Evolutionary conservation across 768 basidiomycete genomes (phyloP), one percentile per base, ranked within the genome.

Genomic region (Multifurca ochricompacta): DNA sequence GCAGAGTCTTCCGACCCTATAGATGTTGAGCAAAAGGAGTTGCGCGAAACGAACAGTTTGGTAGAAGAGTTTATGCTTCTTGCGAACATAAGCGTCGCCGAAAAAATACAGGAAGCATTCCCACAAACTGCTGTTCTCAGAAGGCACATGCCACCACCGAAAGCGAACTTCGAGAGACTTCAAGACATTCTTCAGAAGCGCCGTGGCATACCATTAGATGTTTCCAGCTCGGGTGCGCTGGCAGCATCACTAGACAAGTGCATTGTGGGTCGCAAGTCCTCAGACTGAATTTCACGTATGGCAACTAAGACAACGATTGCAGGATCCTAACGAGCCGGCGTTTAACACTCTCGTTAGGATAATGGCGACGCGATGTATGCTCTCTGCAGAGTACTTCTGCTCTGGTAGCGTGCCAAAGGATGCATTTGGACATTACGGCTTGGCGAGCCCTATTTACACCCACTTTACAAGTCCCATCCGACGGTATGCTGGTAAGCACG

Each of bases 51-150:
- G 8, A 98, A 98, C 66, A 92, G 89, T 59, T 72, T 98, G 6
- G 96, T 98, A 2, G 96, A 99, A 69, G 96, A 98, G 68, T 97
- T 99, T 71, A 99, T 99, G 96, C 73, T 99, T 59, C 82, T 99
- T 55, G 95, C 96, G 6, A 99, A 98, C 63, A 87, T 95, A 62
- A 90, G 86, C 60, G 96, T 97, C 1, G 95, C 96, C 6, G 70
- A 73, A 61, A 89, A 87, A 70, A 97, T 96, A 14, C 87, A 95
- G 64, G 90, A 95, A 63, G 83, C 86, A 0, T 99, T 94, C 74
- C 95, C 96, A 1, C 88, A 91, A 66, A 98, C 95, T 1, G 91
- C 94, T 2, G 94, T 99, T 0, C 72, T 98, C 48, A 78, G 93
- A 63, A 87, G 94, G 8, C 94, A 97, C 71, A 67, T 90, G 53